These are phyloP conservation scores for Zygosaccharomyces sapae DNA, from an alignment of 1,139 yeast species.

Conservation along the genomic window DNA sequence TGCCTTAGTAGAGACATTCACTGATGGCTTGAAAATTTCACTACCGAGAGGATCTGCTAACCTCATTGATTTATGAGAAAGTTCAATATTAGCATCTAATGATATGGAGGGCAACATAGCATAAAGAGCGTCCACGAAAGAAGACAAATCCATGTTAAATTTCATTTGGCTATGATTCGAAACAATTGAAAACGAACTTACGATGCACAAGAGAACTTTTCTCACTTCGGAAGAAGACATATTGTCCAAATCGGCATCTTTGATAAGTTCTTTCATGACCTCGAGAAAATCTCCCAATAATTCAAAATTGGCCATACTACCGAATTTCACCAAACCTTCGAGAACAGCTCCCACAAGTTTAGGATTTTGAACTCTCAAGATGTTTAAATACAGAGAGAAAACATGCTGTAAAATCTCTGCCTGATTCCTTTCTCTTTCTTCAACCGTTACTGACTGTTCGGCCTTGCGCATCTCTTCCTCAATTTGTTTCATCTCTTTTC, in stretches of 20 bases:
- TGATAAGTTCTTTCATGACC: constrained; percentile 75
- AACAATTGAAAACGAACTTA: constrained; percentile 84
- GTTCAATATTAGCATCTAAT: constrained; percentile 79
- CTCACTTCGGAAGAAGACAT: constrained; percentile 46
- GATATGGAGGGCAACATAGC: constrained; percentile 61
- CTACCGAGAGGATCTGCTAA: constrained; percentile 67
- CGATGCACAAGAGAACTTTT: constrained; percentile 74
- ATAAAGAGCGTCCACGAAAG: constrained; percentile 72
- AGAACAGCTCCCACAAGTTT: constrained; percentile 81
- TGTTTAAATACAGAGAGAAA: constrained; percentile 69
- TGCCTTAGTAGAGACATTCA: constrained; percentile 83
- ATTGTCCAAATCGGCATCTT: constrained; percentile 46
- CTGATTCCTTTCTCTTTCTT: constrained; percentile 80
- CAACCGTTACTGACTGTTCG: constrained; percentile 79
- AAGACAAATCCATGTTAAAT: constrained; percentile 60
- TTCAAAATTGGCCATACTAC: constrained; percentile 89
- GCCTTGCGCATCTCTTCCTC: constrained; percentile 88
- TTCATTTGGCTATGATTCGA: constrained; percentile 68
- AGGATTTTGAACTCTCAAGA: constrained; percentile 59
- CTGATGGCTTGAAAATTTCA: constrained; percentile 55
- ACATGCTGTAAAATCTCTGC: constrained; percentile 75
- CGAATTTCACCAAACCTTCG: constrained; percentile 86
- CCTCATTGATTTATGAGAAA: constrained; percentile 74
- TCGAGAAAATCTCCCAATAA: constrained; percentile 87
- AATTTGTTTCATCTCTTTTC: constrained; percentile 80